Percentiles rank a stretch among this genome's conserved stretches.
These are phyloP conservation scores for Aspergillus heteromorphus DNA, from an alignment of 495 filamentous ascomycete species.

Conservation along the genomic window DNA sequence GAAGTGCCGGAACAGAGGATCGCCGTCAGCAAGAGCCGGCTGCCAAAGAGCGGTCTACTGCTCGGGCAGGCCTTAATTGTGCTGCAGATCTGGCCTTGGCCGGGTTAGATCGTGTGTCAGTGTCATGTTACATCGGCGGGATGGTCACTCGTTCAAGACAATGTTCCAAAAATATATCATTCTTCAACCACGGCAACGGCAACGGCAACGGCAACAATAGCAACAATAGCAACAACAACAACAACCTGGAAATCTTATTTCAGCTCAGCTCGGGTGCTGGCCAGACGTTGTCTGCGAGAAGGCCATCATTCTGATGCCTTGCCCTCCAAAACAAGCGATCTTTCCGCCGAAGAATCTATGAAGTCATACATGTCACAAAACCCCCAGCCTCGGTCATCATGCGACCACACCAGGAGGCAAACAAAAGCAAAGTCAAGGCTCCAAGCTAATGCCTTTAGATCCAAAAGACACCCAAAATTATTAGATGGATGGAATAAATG, in stretches of 20 bases:
- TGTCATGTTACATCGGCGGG: not conserved
- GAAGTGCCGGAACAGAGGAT: not conserved
- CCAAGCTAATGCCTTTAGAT: not conserved
- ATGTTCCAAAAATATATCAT: constrained; percentile 2
- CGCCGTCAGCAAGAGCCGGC: not conserved
- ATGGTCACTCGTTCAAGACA: not conserved
- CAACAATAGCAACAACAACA: too few species aligned
- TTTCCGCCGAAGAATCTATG: not conserved
- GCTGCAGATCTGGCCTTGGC: not conserved
- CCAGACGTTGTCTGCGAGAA: too few species aligned
- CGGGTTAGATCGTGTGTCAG: not conserved
- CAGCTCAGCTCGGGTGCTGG: too few species aligned
- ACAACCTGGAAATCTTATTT: too few species aligned
- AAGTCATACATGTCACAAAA: not conserved
- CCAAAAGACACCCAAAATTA: not conserved
- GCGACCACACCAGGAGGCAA: not conserved
- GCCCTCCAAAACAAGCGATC: not conserved
- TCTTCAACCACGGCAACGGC: too few species aligned
- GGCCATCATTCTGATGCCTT: too few species aligned
- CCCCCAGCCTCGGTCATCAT: not conserved
- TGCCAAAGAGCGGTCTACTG: constrained; percentile 12
- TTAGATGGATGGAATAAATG: not conserved
- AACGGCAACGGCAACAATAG: too few species aligned
- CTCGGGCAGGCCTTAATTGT: not conserved
- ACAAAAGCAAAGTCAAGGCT: too few species aligned